phyloP scores from a whole-genome alignment of 805 yeast genomes.

The Schwanniomyces vanrijiae region DNA sequence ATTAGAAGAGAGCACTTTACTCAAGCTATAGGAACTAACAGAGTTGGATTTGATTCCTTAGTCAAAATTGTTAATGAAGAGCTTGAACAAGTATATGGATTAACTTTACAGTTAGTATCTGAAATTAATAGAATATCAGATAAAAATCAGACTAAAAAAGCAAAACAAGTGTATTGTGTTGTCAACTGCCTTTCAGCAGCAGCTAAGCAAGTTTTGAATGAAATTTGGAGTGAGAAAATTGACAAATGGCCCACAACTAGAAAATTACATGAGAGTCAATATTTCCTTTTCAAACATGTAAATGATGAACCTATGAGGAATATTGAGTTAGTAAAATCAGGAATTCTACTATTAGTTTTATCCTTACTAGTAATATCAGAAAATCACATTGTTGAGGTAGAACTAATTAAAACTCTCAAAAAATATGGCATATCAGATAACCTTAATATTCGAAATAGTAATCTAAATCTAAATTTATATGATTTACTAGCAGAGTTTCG shows the following conservation, averaged over 20 bases:
- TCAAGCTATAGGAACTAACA: conserved; percentile 9
- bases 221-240: conserved; percentile 18
- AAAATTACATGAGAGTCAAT: conserved; percentile 13
- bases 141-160: conserved; percentile 4
- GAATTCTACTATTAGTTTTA: conserved; percentile 28
- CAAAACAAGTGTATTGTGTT: conserved; percentile 16
- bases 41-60: conserved; percentile 13
- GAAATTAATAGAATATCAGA: background rate
- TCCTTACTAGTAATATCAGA: conserved; percentile 30
- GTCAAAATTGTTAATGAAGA: conserved; percentile 14
- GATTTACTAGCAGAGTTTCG: conserved; percentile 26
- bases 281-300: conserved; percentile 22
- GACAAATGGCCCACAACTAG: conserved; percentile 8
- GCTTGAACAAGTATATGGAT: conserved; percentile 26
- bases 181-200: conserved; percentile 18
- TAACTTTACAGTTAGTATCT: conserved; percentile 21
- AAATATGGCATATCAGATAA: conserved; percentile 29
- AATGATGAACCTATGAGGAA: conserved; percentile 19
- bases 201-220: conserved; percentile 22
- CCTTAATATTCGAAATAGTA: conserved; percentile 16
- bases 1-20: conserved; percentile 24
- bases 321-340: conserved; percentile 27
- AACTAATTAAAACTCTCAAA: conserved; percentile 19
- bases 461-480: conserved; percentile 17
- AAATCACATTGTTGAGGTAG: conserved; percentile 28